phyloP scores from a whole-genome alignment of 2,329 filamentous ascomycete genomes.

The Clonostachys byssicola region DNA sequence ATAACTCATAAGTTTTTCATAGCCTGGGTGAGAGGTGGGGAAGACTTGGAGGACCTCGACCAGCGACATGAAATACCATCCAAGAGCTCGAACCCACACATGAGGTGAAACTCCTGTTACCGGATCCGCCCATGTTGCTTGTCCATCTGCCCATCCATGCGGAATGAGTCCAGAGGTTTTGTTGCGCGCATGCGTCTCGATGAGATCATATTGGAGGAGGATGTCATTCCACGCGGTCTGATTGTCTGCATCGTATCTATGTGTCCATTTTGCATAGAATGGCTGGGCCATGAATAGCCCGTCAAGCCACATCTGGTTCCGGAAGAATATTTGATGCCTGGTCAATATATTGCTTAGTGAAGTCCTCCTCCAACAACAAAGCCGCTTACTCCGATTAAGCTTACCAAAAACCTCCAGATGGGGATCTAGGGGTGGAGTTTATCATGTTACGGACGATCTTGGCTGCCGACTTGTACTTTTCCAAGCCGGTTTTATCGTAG shows the following conservation, averaged over 20 bases:
- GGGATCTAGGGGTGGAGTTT: slow-evolving; percentile 39
- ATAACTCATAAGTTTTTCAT: slow-evolving; percentile 24
- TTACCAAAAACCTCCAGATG: slow-evolving; percentile 48
- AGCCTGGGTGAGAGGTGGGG: slow-evolving; percentile 21
- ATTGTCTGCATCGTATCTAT: slow-evolving; percentile 22
- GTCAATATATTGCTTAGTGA: background rate
- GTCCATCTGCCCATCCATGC: slow-evolving; percentile 45
- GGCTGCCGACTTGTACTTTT: slow-evolving; percentile 41
- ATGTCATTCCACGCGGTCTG: slow-evolving; percentile 34
- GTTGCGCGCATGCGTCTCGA: slow-evolving; percentile 33
- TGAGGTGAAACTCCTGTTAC: slow-evolving; percentile 39
- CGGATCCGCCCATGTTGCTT: slow-evolving; percentile 42
- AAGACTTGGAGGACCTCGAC: slow-evolving; percentile 41
- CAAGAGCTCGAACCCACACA: slow-evolving; percentile 45
- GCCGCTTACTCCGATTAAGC: slow-evolving; percentile 16
- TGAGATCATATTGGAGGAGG: slow-evolving; percentile 34
- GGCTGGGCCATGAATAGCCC: slow-evolving; percentile 43
- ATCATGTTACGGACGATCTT: slow-evolving; percentile 31
- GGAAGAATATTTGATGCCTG: slow-evolving; percentile 37
- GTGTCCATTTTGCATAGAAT: slow-evolving; percentile 32
- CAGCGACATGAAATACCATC: slow-evolving; percentile 46
- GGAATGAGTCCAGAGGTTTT: slow-evolving; percentile 31
- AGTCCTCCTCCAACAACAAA: background rate
- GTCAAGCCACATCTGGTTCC: slow-evolving; percentile 52
- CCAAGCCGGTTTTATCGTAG: slow-evolving; percentile 34